These are phyloP conservation scores for Bisporella sp. DNA, from an alignment of 2,329 filamentous ascomycete species.

Conservation along the genomic window DNA sequence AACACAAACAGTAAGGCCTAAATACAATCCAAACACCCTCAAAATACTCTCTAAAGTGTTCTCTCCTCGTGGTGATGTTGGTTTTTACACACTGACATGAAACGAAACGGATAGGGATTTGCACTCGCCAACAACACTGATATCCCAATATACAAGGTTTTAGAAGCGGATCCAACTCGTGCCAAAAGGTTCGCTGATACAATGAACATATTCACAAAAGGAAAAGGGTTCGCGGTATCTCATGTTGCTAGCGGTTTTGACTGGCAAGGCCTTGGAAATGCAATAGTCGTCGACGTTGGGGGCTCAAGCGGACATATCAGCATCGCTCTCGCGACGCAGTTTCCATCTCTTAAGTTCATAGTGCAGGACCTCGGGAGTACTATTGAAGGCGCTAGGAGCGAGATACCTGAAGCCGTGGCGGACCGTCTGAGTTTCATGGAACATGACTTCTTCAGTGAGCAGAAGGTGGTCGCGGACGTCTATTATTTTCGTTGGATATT, in stretches of 20 bases:
- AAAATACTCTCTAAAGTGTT: not conserved
- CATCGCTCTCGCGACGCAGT: slow-evolving; percentile 14
- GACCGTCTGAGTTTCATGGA: slow-evolving; percentile 23
- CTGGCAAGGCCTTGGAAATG: slow-evolving; percentile 3
- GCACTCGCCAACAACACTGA: slow-evolving; percentile 5
- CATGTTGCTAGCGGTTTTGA: slow-evolving; percentile 9
- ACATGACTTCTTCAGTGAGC: slow-evolving; percentile 36
- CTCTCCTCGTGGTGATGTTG: too few relatives aligned
- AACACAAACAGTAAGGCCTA: too few relatives aligned
- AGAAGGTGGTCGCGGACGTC: slow-evolving; percentile 28
- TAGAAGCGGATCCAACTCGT: slow-evolving; percentile 1
- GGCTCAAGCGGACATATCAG: slow-evolving; percentile 20
- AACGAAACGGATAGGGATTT: slow-evolving; percentile 3
- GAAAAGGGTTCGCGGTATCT: slow-evolving; percentile 1
- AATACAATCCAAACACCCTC: not conserved
- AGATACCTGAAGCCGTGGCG: slow-evolving; percentile 8
- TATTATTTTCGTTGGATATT: slow-evolving; percentile 41
- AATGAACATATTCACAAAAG: slow-evolving; percentile 6
- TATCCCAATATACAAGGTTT: slow-evolving; percentile 1
- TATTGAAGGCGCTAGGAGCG: slow-evolving; percentile 8
- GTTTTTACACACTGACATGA: too few relatives aligned
- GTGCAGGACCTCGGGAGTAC: slow-evolving; percentile 31
- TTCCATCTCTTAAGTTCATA: slow-evolving; percentile 21
- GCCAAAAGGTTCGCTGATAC: slow-evolving; percentile 5
- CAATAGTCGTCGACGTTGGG: slow-evolving; percentile 17